Percentiles rank a stretch among this genome's conserved stretches.
Evolutionary conservation across 1,284 basidiomycete genomes (phyloP).

Genomic region (Caloboletus firmus): DNA sequence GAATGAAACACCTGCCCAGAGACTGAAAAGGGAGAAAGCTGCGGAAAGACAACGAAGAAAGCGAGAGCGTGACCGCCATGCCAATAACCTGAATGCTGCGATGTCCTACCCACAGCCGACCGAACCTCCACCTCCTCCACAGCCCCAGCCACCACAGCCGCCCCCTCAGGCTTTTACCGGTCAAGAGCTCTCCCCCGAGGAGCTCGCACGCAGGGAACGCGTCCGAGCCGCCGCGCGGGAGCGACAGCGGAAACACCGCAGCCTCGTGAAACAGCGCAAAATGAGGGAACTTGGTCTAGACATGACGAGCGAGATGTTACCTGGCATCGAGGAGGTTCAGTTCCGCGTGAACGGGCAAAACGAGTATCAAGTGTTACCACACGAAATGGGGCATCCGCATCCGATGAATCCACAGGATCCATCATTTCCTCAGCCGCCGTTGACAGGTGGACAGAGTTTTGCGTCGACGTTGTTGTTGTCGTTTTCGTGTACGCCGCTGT

Average conservation of each 20-base stretch:
- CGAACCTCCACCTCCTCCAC: conserved; percentile 29
- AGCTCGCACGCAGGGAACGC: conserved; percentile 60
- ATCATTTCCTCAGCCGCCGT: conserved; percentile 44
- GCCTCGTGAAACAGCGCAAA: conserved; percentile 71
- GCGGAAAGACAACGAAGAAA: conserved; percentile 77
- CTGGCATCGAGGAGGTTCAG: conserved; percentile 59
- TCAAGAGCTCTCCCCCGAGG: conserved; percentile 58
- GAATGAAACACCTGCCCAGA: conserved; percentile 67
- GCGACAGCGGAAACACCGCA: conserved; percentile 75
- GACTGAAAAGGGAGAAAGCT: conserved; percentile 75
- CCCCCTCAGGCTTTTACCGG: conserved; percentile 30
- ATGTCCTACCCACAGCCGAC: conserved; percentile 38
- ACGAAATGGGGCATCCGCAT: conserved; percentile 46
- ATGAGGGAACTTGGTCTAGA: conserved; percentile 74
- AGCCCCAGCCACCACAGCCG: conserved; percentile 32
- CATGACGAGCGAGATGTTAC: conserved; percentile 66
- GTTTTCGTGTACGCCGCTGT: conserved; percentile 66
- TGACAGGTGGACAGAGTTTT: conserved; percentile 63
- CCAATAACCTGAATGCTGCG: conserved; percentile 43
- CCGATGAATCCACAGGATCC: conserved; percentile 41
- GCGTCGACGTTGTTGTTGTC: conserved; percentile 69
- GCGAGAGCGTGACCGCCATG: conserved; percentile 67
- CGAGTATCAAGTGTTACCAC: conserved; percentile 57
- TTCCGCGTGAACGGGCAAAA: conserved; percentile 58
- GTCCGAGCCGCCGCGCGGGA: conserved; percentile 72